Evolutionary conservation across 176 grass and related monocot species (phyloP), one percentile per base, ranked within the genome.

Genomic region (Carex scoparia): DNA sequence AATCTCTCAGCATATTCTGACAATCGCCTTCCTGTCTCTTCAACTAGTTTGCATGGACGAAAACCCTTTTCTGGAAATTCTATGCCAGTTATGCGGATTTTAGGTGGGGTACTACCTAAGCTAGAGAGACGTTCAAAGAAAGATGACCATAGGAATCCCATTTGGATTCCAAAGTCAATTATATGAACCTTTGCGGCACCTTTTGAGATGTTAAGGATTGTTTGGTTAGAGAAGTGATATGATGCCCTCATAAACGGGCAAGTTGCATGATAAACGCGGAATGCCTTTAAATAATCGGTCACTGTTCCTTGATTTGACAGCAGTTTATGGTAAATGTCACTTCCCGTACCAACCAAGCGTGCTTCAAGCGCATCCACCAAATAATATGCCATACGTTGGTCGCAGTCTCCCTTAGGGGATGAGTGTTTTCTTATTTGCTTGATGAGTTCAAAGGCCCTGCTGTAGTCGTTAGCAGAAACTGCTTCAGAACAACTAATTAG

Each of bases 341-440:
- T 85, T 51, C 90, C 89, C 0, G 44, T 89, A 49, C 93, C 93
- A 37, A 33, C 83, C 84, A 95, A 87, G 27, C 90, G 90, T 15
- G 93, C 93, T 9, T 49, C 46, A 9, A 49, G 46, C 6, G 46
- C 46, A 49, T 49, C 46, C 46, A 49, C 46, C 46, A 95, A 89
- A 49, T 86, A 89, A 74, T 86, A 28, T 46, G 90, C 93, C 68
- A 92, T 68, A 46, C 90, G 88, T 67, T 92, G 85, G 62, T 76
- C 84, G 14, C 66, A 48, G 84, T 95, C 85, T 84, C 93, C 90
- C 12, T 81, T 18, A n/a, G 85, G 67, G 1, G 83, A 90, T 2
- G 89, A 84, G 18, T 92, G 87, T 18, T 82, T 18, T n/a, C 87
- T 84, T 87, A 95, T 91, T 88, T 91, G 82, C 90, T 58, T 83